Evolutionary conservation across 129 eudicot genomes (phyloP).

Genomic region (Erigeron canadensis): DNA sequence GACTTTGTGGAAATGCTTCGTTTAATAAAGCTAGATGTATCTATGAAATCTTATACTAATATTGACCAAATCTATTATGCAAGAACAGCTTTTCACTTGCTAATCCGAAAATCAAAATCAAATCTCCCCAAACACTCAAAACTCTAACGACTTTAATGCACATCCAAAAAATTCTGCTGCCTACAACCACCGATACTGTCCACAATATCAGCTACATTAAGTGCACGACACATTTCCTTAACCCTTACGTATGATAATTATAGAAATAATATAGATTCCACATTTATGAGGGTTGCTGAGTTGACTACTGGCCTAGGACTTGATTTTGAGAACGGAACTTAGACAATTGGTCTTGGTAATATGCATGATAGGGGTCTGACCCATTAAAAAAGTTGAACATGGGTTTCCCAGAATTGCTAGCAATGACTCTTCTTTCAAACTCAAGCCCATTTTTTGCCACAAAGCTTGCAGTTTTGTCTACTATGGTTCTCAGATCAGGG

Average conservation of each 20-base stretch:
- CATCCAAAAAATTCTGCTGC: too few species aligned
- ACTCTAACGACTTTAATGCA: too few species aligned
- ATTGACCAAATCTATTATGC: not conserved
- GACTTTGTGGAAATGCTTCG: not conserved
- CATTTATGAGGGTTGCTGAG: constrained; percentile 11
- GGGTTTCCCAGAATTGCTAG: constrained; percentile 68
- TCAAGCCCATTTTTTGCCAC: constrained; percentile 93
- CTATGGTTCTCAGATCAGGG: constrained; percentile 76
- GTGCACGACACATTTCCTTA: not conserved
- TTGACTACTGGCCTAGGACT: constrained; percentile 36
- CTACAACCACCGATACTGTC: too few species aligned
- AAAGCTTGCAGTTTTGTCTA: constrained; percentile 78
- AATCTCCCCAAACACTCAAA: too few species aligned
- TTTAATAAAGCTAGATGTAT: not conserved
- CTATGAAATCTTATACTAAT: too few species aligned
- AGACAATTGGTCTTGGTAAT: constrained; percentile 75
- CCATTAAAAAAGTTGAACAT: constrained; percentile 77
- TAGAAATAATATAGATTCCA: not conserved
- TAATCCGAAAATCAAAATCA: too few species aligned
- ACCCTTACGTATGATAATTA: not conserved
- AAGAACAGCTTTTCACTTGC: not conserved
- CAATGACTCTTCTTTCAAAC: constrained; percentile 72
- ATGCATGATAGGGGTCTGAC: constrained; percentile 91
- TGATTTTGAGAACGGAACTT: constrained; percentile 66
- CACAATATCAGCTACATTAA: too few species aligned